Percentiles rank a stretch among this genome's conserved stretches.
Conservation (phyloP, 768 basidiomycete genomes). For the Russula emetica region DNA sequence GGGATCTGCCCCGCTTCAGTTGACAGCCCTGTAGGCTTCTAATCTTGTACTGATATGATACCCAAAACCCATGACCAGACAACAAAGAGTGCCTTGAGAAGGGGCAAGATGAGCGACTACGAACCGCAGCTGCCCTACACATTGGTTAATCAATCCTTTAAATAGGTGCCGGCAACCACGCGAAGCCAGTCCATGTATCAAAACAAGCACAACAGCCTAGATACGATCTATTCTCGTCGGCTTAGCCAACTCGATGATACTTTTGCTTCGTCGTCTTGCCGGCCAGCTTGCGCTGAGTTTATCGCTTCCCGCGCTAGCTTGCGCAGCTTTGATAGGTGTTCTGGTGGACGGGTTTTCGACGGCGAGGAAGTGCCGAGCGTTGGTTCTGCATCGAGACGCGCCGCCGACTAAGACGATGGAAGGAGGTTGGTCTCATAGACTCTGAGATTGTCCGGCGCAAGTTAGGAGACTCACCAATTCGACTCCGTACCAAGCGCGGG, state of each 20-base stretch:
- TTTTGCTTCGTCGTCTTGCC: conserved; percentile 7
- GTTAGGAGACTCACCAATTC: conserved; percentile 54
- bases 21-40: too few species aligned
- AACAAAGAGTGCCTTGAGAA: neutral
- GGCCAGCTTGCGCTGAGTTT: conserved; percentile 1
- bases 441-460: too few species aligned
- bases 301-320: conserved; percentile 20
- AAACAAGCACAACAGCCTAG: neutral
- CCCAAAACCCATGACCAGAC: neutral
- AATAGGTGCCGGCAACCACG: neutral
- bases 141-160: neutral
- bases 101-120: neutral
- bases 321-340: conserved; percentile 13
- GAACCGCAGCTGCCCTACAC: neutral
- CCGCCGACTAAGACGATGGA: conserved; percentile 6
- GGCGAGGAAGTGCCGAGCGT: conserved; percentile 10
- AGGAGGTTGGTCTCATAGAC: neutral
- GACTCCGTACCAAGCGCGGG: conserved; percentile 80
- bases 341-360: conserved; percentile 17
- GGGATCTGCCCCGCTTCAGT: too few species aligned
- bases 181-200: neutral
- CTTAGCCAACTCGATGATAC: conserved; percentile 12
- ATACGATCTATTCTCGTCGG: conserved; percentile 7
- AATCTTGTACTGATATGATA: neutral
- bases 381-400: conserved; percentile 18